A percentile compares a stretch with the other conserved stretches of the same genome.
Conservation (phyloP, 2,329 filamentous ascomycete genomes). For the Paraphaeosphaeria sporulosa region DNA sequence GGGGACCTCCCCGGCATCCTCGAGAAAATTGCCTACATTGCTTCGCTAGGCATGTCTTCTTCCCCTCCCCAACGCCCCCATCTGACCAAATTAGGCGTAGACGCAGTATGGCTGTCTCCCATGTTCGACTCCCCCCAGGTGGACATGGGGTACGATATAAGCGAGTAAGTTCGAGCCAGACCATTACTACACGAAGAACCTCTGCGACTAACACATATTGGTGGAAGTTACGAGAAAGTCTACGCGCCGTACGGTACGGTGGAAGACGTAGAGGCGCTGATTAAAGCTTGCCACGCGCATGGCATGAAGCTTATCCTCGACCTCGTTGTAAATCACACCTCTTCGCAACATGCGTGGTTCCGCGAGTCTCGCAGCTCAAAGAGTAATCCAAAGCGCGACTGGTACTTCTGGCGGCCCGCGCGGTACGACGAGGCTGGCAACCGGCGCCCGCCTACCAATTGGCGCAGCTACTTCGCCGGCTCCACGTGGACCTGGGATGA, state of each 20-base stretch:
- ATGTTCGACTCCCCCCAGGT: constrained; percentile 71
- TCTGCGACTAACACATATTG: too few relatives aligned
- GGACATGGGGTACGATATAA: constrained; percentile 76
- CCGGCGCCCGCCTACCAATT: too few relatives aligned
- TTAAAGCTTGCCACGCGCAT: constrained; percentile 65
- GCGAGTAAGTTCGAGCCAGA: constrained; percentile 61
- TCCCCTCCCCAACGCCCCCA: neutral
- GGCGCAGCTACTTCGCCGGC: constrained; percentile 51
- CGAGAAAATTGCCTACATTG: constrained; percentile 65
- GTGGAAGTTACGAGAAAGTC: constrained; percentile 41
- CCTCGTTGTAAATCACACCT: constrained; percentile 80
- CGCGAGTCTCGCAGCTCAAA: too few relatives aligned
- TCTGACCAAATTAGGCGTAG: constrained; percentile 55
- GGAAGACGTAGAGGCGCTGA: constrained; percentile 69
- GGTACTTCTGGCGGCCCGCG: constrained; percentile 73
- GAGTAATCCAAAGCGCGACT: constrained; percentile 74
- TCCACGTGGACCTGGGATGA: constrained; percentile 55
- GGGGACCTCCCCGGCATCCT: too few relatives aligned
- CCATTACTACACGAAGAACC: too few relatives aligned
- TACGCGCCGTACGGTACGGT: too few relatives aligned
- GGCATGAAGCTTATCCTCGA: constrained; percentile 77
- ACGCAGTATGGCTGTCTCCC: too few relatives aligned
- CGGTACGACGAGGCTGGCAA: constrained; percentile 61
- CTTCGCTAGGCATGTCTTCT: constrained; percentile 45
- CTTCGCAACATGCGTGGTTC: constrained; percentile 76